phyloP scores from a whole-genome alignment of 352 stramenopile genomes.

The Phytophthora vignae region DNA sequence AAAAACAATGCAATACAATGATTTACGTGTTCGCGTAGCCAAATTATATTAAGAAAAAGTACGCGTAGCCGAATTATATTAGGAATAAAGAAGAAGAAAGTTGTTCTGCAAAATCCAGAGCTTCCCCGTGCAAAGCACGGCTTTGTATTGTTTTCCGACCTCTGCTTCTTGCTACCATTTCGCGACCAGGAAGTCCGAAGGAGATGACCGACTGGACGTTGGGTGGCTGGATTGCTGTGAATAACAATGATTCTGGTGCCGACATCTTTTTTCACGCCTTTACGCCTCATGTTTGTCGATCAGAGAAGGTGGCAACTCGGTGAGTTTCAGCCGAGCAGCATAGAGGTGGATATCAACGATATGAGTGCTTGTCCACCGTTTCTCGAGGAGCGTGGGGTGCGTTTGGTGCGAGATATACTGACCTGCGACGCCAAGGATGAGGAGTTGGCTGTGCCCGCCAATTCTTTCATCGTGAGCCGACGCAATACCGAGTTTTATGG shows the following conservation, averaged over 20 bases:
- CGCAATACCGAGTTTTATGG: not conserved
- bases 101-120: no score
- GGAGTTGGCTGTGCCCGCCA: not conserved
- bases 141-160: no score
- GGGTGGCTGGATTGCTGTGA: not conserved
- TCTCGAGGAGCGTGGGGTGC: not conserved
- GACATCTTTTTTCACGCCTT: not conserved
- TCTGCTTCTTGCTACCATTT: not conserved
- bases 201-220: slow-evolving; percentile 17
- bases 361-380: not conserved
- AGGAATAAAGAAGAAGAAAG: no score
- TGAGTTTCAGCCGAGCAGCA: not conserved
- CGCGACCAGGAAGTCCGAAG: not conserved
- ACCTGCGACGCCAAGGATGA: not conserved
- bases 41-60: no score
- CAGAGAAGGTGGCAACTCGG: not conserved
- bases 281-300: not conserved
- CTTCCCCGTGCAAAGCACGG: no score
- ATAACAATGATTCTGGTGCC: not conserved
- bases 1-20: no score
- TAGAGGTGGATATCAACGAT: not conserved
- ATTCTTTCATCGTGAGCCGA: not conserved
- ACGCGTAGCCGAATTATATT: no score
- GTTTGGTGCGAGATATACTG: slow-evolving; percentile 1
- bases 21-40: no score